Percentiles rank a stretch among this genome's conserved stretches.
phyloP scores from a whole-genome alignment of 805 yeast species.

The Cyberlindnera americana region DNA sequence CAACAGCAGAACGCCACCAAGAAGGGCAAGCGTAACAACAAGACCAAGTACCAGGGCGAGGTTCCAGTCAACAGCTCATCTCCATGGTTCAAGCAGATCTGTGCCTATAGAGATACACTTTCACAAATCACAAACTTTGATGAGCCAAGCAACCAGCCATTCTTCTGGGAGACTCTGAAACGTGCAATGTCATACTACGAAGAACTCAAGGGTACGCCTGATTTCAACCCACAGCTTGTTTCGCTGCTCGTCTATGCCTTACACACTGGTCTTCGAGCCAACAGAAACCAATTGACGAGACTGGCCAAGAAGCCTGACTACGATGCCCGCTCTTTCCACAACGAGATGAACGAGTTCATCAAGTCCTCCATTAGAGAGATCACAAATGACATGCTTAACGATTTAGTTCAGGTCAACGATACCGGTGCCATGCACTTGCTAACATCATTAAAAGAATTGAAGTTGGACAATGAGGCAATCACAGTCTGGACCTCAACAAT shows the following conservation, averaged over 20 bases:
- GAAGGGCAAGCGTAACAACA: constrained; percentile 17
- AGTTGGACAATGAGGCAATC: constrained; percentile 59
- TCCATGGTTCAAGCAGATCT: constrained; percentile 48
- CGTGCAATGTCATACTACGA: constrained; percentile 49
- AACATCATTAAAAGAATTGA: constrained; percentile 57
- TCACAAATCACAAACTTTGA: constrained; percentile 31
- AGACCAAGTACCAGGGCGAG: constrained; percentile 15
- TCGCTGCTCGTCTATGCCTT: constrained; percentile 47
- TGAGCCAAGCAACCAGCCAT: constrained; percentile 39
- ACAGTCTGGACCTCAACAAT: constrained; percentile 68
- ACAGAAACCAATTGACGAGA: constrained; percentile 50
- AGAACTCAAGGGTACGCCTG: constrained; percentile 43
- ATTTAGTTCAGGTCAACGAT: constrained; percentile 42
- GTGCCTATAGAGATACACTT: constrained; percentile 51
- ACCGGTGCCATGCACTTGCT: constrained; percentile 56
- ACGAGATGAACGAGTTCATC: constrained; percentile 48
- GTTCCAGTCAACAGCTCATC: constrained; percentile 28
- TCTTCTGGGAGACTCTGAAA: constrained; percentile 51
- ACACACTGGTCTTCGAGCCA: constrained; percentile 54
- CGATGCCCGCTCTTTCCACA: constrained; percentile 54
- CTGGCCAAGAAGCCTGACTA: constrained; percentile 57
- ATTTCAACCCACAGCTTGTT: constrained; percentile 43
- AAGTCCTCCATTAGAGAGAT: constrained; percentile 50
- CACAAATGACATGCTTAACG: constrained; percentile 45
- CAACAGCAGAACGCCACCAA: constrained; percentile 9